These are phyloP conservation scores for Penicillium daleae DNA, from an alignment of 495 filamentous ascomycete species.

Conservation along the genomic window DNA sequence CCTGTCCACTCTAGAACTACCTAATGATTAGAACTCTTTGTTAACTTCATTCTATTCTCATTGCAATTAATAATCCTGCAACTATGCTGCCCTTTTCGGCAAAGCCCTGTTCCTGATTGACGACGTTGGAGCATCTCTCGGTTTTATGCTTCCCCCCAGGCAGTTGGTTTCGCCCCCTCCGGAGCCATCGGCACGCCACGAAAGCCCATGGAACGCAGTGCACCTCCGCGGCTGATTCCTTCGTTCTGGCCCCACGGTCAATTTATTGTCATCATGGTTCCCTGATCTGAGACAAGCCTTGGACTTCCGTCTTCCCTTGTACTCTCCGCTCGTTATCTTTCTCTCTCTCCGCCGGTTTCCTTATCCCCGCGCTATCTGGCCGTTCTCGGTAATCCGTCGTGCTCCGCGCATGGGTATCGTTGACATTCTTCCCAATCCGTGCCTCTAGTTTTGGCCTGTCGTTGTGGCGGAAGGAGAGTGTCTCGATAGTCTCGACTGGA, in stretches of 20 bases:
- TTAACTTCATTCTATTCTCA: neutral
- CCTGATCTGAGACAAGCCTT: constrained; percentile 9
- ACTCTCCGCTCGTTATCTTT: constrained; percentile 11
- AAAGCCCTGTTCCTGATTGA: neutral
- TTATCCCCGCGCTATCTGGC: constrained; percentile 7
- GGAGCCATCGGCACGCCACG: constrained; percentile 17
- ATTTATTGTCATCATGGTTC: neutral
- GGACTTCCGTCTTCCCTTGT: neutral
- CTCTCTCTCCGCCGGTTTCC: constrained; percentile 10
- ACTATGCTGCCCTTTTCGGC: neutral
- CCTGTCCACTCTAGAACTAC: neutral
- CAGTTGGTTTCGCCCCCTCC: constrained; percentile 8
- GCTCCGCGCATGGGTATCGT: constrained; percentile 32
- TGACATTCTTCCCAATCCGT: constrained; percentile 40
- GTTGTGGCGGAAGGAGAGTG: constrained; percentile 1
- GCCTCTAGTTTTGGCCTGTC: constrained; percentile 17
- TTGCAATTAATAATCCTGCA: neutral
- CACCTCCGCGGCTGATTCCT: neutral
- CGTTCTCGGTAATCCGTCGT: constrained; percentile 31
- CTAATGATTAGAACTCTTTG: neutral
- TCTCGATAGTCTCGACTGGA: neutral
- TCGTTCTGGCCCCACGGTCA: neutral
- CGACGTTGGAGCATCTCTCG: neutral
- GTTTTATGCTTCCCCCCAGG: neutral
- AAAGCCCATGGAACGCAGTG: constrained; percentile 13